A percentile compares a stretch with the other conserved stretches of the same genome.
Conservation (phyloP, 1,139 yeast species). For the Nakaseomyces uthaithaninus region DNA sequence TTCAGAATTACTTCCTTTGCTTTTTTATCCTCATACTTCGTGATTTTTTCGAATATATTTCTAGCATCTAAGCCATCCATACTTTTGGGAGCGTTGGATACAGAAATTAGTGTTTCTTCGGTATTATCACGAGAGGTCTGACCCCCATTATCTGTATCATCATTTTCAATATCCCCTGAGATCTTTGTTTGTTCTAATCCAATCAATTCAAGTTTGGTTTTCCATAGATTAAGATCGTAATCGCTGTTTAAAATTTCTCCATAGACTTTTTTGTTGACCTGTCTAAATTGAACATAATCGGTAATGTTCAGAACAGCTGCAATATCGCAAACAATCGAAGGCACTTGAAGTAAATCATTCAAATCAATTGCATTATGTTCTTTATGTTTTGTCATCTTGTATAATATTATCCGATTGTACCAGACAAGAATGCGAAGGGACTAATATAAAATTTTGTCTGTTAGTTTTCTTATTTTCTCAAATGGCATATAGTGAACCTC, state of each 20-base stretch:
- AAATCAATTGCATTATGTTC: slow-evolving; percentile 9
- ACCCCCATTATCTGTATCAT: slow-evolving; percentile 35
- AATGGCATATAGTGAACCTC: no score
- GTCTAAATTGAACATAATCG: slow-evolving; percentile 32
- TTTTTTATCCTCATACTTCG: slow-evolving; percentile 12
- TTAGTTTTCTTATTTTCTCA: no score
- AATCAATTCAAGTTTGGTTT: slow-evolving; percentile 40
- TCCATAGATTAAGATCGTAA: slow-evolving; percentile 42
- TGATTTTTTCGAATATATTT: slow-evolving; percentile 24
- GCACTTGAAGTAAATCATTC: slow-evolving; percentile 25
- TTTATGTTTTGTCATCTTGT: not conserved
- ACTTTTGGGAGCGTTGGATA: slow-evolving; percentile 36
- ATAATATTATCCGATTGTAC: no score
- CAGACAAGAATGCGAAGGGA: no score
- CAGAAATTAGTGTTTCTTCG: slow-evolving; percentile 9
- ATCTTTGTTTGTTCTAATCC: slow-evolving; percentile 28
- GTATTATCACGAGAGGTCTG: not conserved
- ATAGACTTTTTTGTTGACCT: slow-evolving; percentile 29
- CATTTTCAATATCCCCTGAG: not conserved
- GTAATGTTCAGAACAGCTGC: slow-evolving; percentile 20
- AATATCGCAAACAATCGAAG: slow-evolving; percentile 21
- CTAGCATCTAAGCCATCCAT: slow-evolving; percentile 28
- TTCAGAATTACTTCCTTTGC: slow-evolving; percentile 15
- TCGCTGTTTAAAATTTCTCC: slow-evolving; percentile 32
- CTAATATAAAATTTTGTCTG: no score